Evolutionary conservation across 345 rosid species (phyloP).

Genomic region (Salix arbutifolia): DNA sequence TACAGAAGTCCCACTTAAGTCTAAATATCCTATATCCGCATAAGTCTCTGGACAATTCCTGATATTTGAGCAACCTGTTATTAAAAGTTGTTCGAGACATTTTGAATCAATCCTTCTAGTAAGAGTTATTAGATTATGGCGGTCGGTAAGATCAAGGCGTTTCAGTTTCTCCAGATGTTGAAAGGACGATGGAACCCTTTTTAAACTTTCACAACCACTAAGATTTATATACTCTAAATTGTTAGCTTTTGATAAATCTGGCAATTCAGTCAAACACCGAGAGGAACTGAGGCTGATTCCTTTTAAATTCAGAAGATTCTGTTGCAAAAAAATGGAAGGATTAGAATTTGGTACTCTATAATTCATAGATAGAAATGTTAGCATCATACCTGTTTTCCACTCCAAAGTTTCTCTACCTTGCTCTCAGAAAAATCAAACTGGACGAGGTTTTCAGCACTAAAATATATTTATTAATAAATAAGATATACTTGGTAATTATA

Average conservation of each 20-base stretch:
- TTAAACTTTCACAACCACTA: constrained; percentile 1
- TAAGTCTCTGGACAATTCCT: not conserved
- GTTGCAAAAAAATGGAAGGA: not conserved
- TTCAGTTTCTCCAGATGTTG: constrained; percentile 4
- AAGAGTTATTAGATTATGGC: not conserved
- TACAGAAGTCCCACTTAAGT: too few relatives aligned
- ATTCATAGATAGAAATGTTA: too few relatives aligned
- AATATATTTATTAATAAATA: too few relatives aligned
- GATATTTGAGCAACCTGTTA: not conserved
- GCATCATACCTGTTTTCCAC: constrained; percentile 3
- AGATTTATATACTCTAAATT: constrained; percentile 6
- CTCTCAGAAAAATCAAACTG: not conserved
- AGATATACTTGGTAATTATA: too few relatives aligned
- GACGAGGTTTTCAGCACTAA: constrained; percentile 3
- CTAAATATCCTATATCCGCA: too few relatives aligned
- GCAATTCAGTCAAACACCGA: not conserved
- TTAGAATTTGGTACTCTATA: too few relatives aligned
- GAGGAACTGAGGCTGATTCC: not conserved
- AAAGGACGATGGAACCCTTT: constrained; percentile 1
- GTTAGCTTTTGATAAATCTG: not conserved
- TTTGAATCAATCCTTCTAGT: not conserved
- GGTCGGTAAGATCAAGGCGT: not conserved
- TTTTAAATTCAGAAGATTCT: constrained; percentile 2
- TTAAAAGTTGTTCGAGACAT: not conserved
- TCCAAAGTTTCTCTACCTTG: not conserved